phyloP scores from a whole-genome alignment of 352 stramenopile species.

The Pythium biforme region DNA sequence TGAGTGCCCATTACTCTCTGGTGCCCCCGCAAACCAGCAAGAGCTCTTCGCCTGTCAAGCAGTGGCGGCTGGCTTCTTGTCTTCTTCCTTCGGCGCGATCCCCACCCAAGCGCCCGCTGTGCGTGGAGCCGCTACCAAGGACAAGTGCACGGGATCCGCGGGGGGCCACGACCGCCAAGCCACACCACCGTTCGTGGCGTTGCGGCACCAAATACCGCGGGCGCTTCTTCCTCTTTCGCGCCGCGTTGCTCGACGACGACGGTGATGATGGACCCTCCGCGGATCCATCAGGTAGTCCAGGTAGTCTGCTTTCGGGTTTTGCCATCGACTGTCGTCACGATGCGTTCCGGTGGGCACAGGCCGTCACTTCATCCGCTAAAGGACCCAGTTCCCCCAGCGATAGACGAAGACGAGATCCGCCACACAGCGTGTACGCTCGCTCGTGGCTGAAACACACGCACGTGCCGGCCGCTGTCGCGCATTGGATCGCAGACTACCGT shows the following conservation, averaged over 20 bases:
- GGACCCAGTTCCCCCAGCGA: background rate
- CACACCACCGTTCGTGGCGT: constrained; percentile 4
- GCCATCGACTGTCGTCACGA: constrained; percentile 7
- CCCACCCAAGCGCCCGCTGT: background rate
- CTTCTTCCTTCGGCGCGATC: background rate
- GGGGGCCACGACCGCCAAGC: background rate
- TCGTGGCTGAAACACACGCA: constrained; percentile 1
- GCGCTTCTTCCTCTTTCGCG: constrained; percentile 23
- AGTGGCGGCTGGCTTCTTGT: background rate
- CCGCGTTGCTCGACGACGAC: background rate
- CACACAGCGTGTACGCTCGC: background rate
- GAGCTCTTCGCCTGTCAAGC: background rate
- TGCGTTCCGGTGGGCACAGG: constrained; percentile 2
- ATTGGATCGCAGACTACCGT: background rate
- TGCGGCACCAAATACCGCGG: constrained; percentile 21
- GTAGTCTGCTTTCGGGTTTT: background rate
- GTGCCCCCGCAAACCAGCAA: background rate
- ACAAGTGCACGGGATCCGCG: background rate
- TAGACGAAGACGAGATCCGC: background rate
- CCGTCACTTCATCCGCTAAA: background rate
- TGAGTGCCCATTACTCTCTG: constrained; percentile 38
- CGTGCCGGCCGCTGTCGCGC: background rate
- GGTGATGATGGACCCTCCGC: background rate
- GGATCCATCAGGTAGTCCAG: background rate
- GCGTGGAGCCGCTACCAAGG: background rate